Percentiles rank a stretch among this genome's conserved stretches.
Conservation (phyloP, 1,284 basidiomycete genomes). For the Ustanciosporium gigantosporum region DNA sequence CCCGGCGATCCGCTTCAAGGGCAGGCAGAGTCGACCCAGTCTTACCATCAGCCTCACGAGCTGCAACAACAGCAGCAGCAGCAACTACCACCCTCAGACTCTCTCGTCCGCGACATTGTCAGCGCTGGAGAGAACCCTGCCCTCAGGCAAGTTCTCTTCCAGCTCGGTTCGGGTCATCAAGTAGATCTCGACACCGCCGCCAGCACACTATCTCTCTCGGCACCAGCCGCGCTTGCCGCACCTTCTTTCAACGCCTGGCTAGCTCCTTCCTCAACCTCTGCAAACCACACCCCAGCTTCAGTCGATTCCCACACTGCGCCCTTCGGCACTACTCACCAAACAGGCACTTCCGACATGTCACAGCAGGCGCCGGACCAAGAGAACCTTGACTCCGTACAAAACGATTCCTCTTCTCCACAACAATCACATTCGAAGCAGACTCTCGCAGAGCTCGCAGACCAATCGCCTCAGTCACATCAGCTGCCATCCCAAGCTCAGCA, state of each 20-base stretch:
- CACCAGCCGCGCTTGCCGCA: slow-evolving; percentile 1
- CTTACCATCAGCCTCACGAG: no score
- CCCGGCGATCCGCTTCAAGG: no score
- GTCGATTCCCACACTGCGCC: neutral
- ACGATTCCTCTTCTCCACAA: no score
- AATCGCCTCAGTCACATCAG: neutral
- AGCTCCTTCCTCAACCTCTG: neutral
- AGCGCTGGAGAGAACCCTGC: slow-evolving; percentile 31
- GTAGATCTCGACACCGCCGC: slow-evolving; percentile 17
- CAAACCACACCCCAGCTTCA: neutral
- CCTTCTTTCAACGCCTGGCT: neutral
- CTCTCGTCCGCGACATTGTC: slow-evolving; percentile 10
- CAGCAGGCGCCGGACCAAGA: neutral
- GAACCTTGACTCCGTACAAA: neutral
- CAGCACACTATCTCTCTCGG: slow-evolving; percentile 5
- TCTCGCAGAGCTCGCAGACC: neutral
- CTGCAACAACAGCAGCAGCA: neutral
- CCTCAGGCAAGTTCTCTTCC: slow-evolving; percentile 36
- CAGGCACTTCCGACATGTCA: neutral
- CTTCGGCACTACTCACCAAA: no score
- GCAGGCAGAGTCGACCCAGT: no score
- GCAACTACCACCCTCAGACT: slow-evolving; percentile 10
- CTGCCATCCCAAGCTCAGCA: neutral
- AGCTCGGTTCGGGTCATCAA: slow-evolving; percentile 29
- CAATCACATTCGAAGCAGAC: no score